These are phyloP conservation scores for Candida patagonica DNA, from an alignment of 805 yeast species.

Conservation along the genomic window DNA sequence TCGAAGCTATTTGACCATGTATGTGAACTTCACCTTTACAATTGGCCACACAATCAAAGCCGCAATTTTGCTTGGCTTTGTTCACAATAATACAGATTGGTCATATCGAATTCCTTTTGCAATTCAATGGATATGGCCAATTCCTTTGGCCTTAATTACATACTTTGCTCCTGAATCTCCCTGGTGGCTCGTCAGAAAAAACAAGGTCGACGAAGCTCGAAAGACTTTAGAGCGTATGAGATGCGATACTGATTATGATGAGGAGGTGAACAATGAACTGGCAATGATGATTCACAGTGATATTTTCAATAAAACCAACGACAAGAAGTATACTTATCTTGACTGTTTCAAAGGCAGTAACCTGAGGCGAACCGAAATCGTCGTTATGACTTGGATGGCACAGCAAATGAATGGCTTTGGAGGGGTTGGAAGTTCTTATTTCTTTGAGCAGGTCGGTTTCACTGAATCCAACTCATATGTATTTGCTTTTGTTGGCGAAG, in stretches of 20 bases:
- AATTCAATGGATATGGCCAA: slow-evolving; percentile 16
- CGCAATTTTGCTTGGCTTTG: slow-evolving; percentile 36
- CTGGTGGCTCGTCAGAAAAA: slow-evolving; percentile 42
- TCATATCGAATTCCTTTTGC: slow-evolving; percentile 14
- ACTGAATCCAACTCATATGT: slow-evolving; percentile 29
- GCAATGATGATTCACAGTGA: slow-evolving; percentile 29
- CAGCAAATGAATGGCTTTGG: slow-evolving; percentile 34
- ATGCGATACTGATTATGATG: slow-evolving; percentile 3
- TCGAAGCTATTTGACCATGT: slow-evolving; percentile 41
- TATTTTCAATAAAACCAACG: slow-evolving; percentile 8
- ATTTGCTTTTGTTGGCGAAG: slow-evolving; percentile 37
- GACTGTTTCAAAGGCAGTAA: slow-evolving; percentile 12
- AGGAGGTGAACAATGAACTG: slow-evolving; percentile 1
- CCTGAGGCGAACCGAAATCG: slow-evolving; percentile 27
- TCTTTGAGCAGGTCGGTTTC: slow-evolving; percentile 37
- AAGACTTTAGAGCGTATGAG: slow-evolving; percentile 6
- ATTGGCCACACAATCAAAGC: slow-evolving; percentile 48
- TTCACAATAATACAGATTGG: slow-evolving; percentile 23
- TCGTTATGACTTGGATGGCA: slow-evolving; percentile 35
- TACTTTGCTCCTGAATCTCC: slow-evolving; percentile 51
- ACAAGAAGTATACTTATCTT: slow-evolving; percentile 8
- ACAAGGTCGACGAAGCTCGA: slow-evolving; percentile 36
- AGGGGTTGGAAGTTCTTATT: slow-evolving; percentile 31
- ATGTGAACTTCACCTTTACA: slow-evolving; percentile 44
- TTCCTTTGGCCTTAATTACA: slow-evolving; percentile 22